These are phyloP conservation scores for Sugiyamaella grinbergsii DNA, from an alignment of 1,139 yeast species.

Conservation along the genomic window DNA sequence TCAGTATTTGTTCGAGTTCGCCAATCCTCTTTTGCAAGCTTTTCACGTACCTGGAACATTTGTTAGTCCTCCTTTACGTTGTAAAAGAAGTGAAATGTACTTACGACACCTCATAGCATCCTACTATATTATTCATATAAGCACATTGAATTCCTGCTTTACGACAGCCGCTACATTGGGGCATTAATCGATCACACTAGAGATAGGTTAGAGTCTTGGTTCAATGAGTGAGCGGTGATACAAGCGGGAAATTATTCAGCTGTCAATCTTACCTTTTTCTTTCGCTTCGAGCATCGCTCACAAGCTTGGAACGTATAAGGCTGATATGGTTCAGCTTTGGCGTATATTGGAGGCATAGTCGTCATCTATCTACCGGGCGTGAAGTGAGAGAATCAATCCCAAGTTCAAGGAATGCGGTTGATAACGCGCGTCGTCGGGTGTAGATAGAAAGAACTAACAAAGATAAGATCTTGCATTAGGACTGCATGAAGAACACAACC, in stretches of 20 bases:
- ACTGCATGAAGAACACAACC: too few relatives aligned
- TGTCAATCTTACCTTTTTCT: slow-evolving; percentile 30
- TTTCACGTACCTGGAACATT: slow-evolving; percentile 16
- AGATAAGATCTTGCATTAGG: not conserved
- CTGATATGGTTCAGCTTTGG: slow-evolving; percentile 10
- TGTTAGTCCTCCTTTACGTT: too few relatives aligned
- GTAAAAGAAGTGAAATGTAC: too few relatives aligned
- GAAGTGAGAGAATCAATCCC: not conserved
- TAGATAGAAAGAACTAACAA: not conserved
- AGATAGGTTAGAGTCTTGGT: slow-evolving; percentile 2
- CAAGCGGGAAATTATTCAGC: too few relatives aligned
- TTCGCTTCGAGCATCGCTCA: slow-evolving; percentile 30
- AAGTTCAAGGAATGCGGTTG: not conserved
- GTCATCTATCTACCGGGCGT: not conserved
- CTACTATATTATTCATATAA: slow-evolving; percentile 24
- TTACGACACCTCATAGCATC: slow-evolving; percentile 26
- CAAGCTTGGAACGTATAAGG: slow-evolving; percentile 30
- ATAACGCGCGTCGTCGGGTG: not conserved
- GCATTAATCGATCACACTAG: slow-evolving; percentile 30
- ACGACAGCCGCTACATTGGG: slow-evolving; percentile 28
- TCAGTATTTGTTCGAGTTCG: slow-evolving; percentile 19
- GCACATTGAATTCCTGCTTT: slow-evolving; percentile 22
- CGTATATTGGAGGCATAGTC: slow-evolving; percentile 9
- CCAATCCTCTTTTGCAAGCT: slow-evolving; percentile 24
- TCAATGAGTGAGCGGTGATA: too few relatives aligned